Conservation (phyloP, 345 rosid genomes). For the Hirschfeldia incana region DNA sequence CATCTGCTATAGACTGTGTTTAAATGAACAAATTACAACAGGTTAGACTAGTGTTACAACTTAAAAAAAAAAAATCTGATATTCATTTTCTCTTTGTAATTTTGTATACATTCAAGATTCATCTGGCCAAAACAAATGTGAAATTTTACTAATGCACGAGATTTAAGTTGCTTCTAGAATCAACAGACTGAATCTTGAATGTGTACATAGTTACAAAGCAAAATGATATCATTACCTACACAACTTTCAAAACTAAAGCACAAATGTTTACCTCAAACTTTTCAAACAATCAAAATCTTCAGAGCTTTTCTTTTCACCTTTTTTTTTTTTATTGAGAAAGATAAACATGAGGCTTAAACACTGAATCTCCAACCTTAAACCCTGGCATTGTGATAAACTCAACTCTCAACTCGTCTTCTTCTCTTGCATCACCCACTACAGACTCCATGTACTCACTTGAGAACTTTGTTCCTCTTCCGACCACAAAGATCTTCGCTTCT, state of each 20-base stretch:
- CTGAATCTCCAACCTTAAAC: conserved; percentile 44
- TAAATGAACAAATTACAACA: not conserved
- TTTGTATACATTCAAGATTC: not conserved
- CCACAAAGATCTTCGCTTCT: conserved; percentile 49
- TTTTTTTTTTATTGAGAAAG: conserved; percentile 38
- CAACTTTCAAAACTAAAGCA: conserved; percentile 9
- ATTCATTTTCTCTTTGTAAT: no score
- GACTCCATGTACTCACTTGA: conserved; percentile 53
- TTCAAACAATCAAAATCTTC: not conserved
- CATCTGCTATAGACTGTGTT: not conserved
- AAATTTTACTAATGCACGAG: not conserved
- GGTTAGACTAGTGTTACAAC: no score
- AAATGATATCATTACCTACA: conserved; percentile 14
- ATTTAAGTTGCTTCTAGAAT: not conserved
- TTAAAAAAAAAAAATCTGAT: no score
- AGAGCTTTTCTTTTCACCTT: not conserved
- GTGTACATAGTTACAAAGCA: not conserved
- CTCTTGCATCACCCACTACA: conserved; percentile 29
- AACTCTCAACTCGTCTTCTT: conserved; percentile 21
- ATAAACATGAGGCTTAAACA: conserved; percentile 52
- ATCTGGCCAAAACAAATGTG: not conserved
- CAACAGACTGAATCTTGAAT: conserved; percentile 15
- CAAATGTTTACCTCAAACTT: not conserved
- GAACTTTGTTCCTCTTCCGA: conserved; percentile 50
- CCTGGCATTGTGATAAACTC: conserved; percentile 70